A percentile compares a stretch with the other conserved stretches of the same genome.
Evolutionary conservation across 495 filamentous ascomycete species (phyloP).

Genomic region (Xylaria venustula): DNA sequence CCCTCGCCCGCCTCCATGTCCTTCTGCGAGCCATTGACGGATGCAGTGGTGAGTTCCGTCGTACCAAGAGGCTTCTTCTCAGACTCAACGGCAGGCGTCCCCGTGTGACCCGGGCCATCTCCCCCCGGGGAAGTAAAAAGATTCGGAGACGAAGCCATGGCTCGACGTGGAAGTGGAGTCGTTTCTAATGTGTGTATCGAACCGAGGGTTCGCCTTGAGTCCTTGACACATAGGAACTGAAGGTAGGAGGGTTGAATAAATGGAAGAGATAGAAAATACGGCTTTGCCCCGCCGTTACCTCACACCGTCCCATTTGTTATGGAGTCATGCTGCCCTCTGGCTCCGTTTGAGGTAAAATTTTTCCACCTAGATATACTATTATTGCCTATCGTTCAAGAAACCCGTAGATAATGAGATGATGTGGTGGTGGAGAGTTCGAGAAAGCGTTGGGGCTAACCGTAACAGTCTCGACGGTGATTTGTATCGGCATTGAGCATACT

Average conservation of each 20-base stretch:
- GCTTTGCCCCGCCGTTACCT: background rate
- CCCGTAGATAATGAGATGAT: background rate
- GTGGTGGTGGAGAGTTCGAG: background rate
- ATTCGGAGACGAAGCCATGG: background rate
- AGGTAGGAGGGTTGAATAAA: background rate
- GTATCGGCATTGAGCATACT: background rate
- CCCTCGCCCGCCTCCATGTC: slow-evolving; percentile 26
- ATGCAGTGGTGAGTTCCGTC: slow-evolving; percentile 7
- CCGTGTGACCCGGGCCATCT: background rate
- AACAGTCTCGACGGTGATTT: background rate
- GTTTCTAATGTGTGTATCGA: background rate
- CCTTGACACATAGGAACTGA: slow-evolving; percentile 4
- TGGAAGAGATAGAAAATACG: background rate
- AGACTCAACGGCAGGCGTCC: background rate
- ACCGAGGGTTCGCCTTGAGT: background rate
- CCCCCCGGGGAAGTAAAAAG: background rate
- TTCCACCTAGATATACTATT: background rate
- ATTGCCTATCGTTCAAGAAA: too few species aligned
- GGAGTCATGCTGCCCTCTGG: background rate
- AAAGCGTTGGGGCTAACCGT: background rate
- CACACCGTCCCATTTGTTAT: background rate
- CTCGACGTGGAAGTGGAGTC: background rate
- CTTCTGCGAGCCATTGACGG: slow-evolving; percentile 20
- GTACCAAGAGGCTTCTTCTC: slow-evolving; percentile 11
- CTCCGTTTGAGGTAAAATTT: background rate